These are phyloP conservation scores for Globisporangium ultimum DNA, from an alignment of 352 stramenopile species.

Conservation along the genomic window DNA sequence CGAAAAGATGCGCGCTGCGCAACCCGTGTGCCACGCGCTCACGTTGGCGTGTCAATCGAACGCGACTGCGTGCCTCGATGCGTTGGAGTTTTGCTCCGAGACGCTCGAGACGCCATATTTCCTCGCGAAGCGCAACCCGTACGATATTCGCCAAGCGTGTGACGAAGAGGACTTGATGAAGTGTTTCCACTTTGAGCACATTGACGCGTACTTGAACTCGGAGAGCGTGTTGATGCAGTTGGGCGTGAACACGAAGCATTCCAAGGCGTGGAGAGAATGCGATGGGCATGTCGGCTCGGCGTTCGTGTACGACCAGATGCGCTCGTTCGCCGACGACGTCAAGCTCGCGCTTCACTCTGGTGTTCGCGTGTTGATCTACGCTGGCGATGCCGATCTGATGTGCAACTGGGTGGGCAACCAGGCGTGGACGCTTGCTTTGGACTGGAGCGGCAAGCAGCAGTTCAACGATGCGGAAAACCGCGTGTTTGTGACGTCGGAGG, in stretches of 20 bases:
- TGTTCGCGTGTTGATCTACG: slow-evolving; percentile 92
- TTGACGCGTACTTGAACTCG: slow-evolving; percentile 72
- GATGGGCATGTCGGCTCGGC: slow-evolving; percentile 91
- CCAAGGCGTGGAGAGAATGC: slow-evolving; percentile 87
- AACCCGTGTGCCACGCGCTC: slow-evolving; percentile 54
- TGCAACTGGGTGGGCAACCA: slow-evolving; percentile 95
- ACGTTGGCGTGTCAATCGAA: slow-evolving; percentile 54
- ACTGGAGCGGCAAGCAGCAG: slow-evolving; percentile 88
- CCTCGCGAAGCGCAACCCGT: slow-evolving; percentile 53
- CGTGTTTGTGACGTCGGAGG: slow-evolving; percentile 23
- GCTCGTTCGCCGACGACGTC: slow-evolving; percentile 89
- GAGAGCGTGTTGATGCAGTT: slow-evolving; percentile 29
- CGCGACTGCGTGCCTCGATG: slow-evolving; percentile 32
- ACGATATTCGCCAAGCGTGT: slow-evolving; percentile 70
- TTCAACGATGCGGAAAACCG: slow-evolving; percentile 71
- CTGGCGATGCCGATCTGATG: slow-evolving; percentile 96
- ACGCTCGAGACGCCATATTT: slow-evolving; percentile 50
- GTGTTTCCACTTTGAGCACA: slow-evolving; percentile 67
- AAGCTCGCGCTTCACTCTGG: slow-evolving; percentile 74
- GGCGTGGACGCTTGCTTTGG: slow-evolving; percentile 90
- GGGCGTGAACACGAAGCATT: slow-evolving; percentile 39
- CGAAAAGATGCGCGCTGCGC: slow-evolving; percentile 43
- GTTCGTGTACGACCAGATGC: slow-evolving; percentile 93
- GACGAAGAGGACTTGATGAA: slow-evolving; percentile 47
- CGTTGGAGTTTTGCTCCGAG: slow-evolving; percentile 54